Percentiles rank a stretch among this genome's conserved stretches.
Conservation (phyloP, 352 stramenopile species). For the Globisporangium abappressorium region DNA sequence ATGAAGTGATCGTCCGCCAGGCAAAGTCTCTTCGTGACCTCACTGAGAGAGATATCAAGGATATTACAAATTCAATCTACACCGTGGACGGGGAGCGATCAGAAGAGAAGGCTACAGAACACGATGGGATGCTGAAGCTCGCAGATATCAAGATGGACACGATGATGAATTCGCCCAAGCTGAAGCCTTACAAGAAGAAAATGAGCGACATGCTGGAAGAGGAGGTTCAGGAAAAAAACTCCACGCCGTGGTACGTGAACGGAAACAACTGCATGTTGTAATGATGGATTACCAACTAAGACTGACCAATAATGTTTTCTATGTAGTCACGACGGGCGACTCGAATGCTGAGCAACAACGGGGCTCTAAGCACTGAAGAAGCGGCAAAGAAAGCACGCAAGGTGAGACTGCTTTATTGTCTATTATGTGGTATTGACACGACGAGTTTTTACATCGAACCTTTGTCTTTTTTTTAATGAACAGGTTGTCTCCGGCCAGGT, state of each 20-base stretch:
- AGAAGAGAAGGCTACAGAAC: conserved; percentile 5
- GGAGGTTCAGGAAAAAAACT: conserved; percentile 32
- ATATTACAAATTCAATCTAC: conserved; percentile 15
- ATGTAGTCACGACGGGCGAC: conserved; percentile 24
- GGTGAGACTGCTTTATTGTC: conserved; percentile 16
- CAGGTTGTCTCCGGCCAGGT: conserved; percentile 47
- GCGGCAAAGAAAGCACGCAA: conserved; percentile 38
- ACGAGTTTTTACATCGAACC: not conserved
- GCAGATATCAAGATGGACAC: conserved; percentile 25
- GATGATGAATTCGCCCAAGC: conserved; percentile 33
- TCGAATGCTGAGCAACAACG: conserved; percentile 25
- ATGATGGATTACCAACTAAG: not conserved
- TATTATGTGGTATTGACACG: not conserved
- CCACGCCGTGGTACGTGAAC: conserved; percentile 24
- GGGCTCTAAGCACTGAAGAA: conserved; percentile 24
- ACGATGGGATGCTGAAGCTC: conserved; percentile 18
- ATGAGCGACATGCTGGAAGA: conserved; percentile 48
- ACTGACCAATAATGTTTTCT: not conserved
- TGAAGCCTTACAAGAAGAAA: conserved; percentile 54
- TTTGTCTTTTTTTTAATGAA: not conserved
- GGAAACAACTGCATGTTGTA: not conserved
- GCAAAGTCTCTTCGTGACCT: conserved; percentile 34
- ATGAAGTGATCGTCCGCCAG: conserved; percentile 36
- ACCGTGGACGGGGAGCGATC: conserved; percentile 16
- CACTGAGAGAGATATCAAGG: conserved; percentile 21